Evolutionary conservation across 345 rosid species (phyloP).

Genomic region (Erysimum cheiranthoides): DNA sequence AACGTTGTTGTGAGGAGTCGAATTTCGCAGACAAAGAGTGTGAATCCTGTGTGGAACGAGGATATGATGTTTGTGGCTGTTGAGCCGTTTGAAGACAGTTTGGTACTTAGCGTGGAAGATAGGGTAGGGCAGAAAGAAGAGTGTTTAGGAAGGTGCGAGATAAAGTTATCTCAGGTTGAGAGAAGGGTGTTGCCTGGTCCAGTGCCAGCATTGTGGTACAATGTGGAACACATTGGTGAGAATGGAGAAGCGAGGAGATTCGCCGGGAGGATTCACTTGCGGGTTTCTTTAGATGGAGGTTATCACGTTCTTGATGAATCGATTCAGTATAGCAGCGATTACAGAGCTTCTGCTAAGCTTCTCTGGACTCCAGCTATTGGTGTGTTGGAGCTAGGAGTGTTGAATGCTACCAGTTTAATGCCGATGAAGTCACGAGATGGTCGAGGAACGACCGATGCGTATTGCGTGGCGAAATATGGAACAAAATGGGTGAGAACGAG

Average conservation of each 20-base stretch:
- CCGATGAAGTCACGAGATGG: constrained; percentile 57
- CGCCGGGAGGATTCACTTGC: constrained; percentile 57
- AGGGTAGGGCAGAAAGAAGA: constrained; percentile 46
- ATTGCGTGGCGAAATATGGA: constrained; percentile 61
- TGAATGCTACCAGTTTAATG: constrained; percentile 52
- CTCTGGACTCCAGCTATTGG: constrained; percentile 53
- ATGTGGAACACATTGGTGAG: constrained; percentile 32
- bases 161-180: constrained; percentile 52
- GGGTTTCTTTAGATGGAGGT: constrained; percentile 58
- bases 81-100: constrained; percentile 53
- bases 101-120: constrained; percentile 49
- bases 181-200: constrained; percentile 48
- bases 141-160: constrained; percentile 52
- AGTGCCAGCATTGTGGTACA: constrained; percentile 50
- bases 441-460: constrained; percentile 56
- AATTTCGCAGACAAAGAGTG: constrained; percentile 30
- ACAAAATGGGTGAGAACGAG: constrained; percentile 60
- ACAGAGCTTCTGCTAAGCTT: constrained; percentile 52
- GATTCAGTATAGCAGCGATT: constrained; percentile 59
- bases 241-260: constrained; percentile 24
- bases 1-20: constrained; percentile 45
- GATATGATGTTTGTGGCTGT: constrained; percentile 51
- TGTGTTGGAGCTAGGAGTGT: constrained; percentile 60
- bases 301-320: constrained; percentile 64
- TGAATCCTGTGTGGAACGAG: constrained; percentile 49